A percentile compares a stretch with the other conserved stretches of the same genome.
Evolutionary conservation across 2,329 filamentous ascomycete genomes (phyloP).

Genomic region (Cadophora malorum): DNA sequence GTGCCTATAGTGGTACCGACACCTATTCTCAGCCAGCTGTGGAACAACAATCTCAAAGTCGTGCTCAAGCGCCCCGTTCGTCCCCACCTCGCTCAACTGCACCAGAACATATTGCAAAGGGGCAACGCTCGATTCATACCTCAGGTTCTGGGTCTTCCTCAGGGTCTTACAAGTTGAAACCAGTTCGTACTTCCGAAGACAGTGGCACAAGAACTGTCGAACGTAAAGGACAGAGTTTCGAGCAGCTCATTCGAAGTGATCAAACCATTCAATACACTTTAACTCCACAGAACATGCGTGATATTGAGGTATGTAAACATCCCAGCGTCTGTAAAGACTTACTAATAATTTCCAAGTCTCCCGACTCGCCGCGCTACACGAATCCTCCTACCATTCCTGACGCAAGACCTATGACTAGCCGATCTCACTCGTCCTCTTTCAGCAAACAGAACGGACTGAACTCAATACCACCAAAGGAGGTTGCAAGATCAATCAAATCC

Average conservation of each 20-base stretch:
- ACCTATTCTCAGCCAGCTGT: constrained; percentile 17
- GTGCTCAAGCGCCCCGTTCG: constrained; percentile 21
- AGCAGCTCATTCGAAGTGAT: constrained; percentile 81
- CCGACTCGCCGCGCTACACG: constrained; percentile 35
- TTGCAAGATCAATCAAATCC: constrained; percentile 28
- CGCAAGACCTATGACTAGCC: constrained; percentile 34
- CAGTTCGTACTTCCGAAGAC: constrained; percentile 65
- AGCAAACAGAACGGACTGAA: constrained; percentile 36
- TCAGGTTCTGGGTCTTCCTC: constrained; percentile 59
- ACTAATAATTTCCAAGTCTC: constrained; percentile 24
- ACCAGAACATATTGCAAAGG: constrained; percentile 28
- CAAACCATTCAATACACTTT: constrained; percentile 84
- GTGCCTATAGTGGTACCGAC: constrained; percentile 31
- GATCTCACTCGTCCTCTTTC: constrained; percentile 41
- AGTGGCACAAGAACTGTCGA: constrained; percentile 54
- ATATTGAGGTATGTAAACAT: constrained; percentile 67
- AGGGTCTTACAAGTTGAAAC: constrained; percentile 54
- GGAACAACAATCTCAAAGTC: constrained; percentile 23
- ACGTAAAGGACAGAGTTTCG: constrained; percentile 72
- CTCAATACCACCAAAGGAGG: constrained; percentile 33
- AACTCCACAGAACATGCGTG: constrained; percentile 79
- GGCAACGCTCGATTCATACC: constrained; percentile 46
- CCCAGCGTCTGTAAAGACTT: neutral
- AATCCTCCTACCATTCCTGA: constrained; percentile 23
- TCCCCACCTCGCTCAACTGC: constrained; percentile 22